Percentiles rank a stretch among this genome's conserved stretches.
These are phyloP conservation scores for Solanum sitiens DNA, from an alignment of 257 asterid genomes.

Conservation along the genomic window DNA sequence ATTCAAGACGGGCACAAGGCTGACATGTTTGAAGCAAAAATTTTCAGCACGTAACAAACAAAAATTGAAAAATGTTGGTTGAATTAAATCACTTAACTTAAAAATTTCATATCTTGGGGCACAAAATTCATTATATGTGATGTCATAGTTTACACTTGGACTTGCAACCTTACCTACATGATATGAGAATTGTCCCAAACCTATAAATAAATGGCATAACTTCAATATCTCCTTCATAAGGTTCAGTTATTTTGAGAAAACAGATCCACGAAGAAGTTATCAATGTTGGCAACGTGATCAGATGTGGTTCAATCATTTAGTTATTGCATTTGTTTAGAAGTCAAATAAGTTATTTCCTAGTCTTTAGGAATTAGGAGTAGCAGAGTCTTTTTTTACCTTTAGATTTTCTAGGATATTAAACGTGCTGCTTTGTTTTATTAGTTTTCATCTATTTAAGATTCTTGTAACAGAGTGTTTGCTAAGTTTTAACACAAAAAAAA, in stretches of 20 bases:
- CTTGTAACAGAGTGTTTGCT: too few relatives aligned
- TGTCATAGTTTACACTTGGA: background rate
- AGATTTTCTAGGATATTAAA: too few relatives aligned
- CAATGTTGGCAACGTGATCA: too few relatives aligned
- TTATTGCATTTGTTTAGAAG: too few relatives aligned
- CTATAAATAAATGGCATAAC: constrained; percentile 68
- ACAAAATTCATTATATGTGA: background rate
- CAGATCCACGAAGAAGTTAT: background rate
- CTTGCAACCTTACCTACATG: constrained; percentile 44
- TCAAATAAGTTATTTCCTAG: too few relatives aligned
- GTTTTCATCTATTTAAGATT: too few relatives aligned
- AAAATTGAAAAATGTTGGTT: background rate
- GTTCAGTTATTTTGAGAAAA: background rate
- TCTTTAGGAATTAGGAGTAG: background rate
- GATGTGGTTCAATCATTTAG: too few relatives aligned
- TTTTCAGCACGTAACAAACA: constrained; percentile 47
- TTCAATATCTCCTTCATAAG: constrained; percentile 59
- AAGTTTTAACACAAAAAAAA: too few relatives aligned
- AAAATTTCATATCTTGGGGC: too few relatives aligned
- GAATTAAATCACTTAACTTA: too few relatives aligned
- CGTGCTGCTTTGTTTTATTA: too few relatives aligned
- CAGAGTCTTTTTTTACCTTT: background rate
- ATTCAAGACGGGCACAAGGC: constrained; percentile 64
- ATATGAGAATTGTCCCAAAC: constrained; percentile 67
- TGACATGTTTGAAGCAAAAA: constrained; percentile 68